Percentiles rank a stretch among this genome's conserved stretches.
phyloP scores from a whole-genome alignment of 1,139 yeast species.

The Lodderomyces beijingensis region DNA sequence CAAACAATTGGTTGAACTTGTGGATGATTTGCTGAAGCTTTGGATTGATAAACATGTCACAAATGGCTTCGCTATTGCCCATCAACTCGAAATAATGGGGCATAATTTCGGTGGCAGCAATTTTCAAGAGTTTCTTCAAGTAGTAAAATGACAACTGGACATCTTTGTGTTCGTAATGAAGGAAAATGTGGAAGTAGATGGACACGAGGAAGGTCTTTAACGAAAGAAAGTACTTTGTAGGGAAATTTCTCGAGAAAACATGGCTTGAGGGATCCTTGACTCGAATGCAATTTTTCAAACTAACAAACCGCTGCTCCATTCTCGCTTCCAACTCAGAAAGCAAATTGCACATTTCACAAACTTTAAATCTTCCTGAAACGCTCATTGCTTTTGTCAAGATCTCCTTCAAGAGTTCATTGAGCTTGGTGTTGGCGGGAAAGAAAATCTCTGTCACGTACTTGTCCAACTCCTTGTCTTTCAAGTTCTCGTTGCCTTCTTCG shows the following conservation, averaged over 20 bases:
- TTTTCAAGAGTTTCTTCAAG: conserved; percentile 29
- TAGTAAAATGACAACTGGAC: conserved; percentile 29
- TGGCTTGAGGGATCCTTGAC: conserved; percentile 14
- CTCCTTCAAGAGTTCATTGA: conserved; percentile 10
- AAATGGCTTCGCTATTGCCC: conserved; percentile 26
- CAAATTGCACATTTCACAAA: conserved; percentile 20
- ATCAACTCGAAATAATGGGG: conserved; percentile 34
- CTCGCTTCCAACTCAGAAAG: conserved; percentile 20
- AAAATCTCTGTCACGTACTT: conserved; percentile 17
- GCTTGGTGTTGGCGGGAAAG: conserved; percentile 6
- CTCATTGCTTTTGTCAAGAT: conserved; percentile 18
- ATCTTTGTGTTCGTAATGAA: conserved; percentile 34
- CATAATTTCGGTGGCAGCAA: conserved; percentile 32
- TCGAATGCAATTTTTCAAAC: conserved; percentile 19
- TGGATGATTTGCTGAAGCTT: conserved; percentile 36
- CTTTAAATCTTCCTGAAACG: conserved; percentile 19
- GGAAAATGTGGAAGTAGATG: conserved; percentile 35
- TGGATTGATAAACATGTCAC: conserved; percentile 43
- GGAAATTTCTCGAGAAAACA: conserved; percentile 20
- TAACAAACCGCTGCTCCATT: conserved; percentile 17
- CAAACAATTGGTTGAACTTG: conserved; percentile 30
- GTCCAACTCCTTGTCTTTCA: conserved; percentile 20
- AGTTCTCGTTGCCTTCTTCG: conserved; percentile 22
- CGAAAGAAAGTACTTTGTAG: conserved; percentile 26
- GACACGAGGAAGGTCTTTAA: conserved; percentile 30